Percentiles rank a stretch among this genome's conserved stretches.
Conservation (phyloP, 306 rosid species). For the Cucurbita ficifolia region DNA sequence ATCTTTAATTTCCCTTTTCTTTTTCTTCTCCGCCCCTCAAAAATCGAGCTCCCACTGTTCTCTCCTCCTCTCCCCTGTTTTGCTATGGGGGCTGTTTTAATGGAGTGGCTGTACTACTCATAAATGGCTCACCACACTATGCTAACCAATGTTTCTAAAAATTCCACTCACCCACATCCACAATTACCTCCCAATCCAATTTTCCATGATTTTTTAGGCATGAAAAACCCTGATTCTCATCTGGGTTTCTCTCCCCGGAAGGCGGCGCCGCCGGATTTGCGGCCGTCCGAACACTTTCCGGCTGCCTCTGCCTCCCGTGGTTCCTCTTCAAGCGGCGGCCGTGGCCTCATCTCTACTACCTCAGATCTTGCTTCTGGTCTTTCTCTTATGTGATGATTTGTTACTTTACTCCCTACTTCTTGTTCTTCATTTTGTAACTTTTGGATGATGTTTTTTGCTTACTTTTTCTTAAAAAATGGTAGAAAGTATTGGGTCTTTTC, state of each 20-base stretch:
- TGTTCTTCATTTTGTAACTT: neutral
- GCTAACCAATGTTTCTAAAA: constrained; percentile 18
- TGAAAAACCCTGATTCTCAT: constrained; percentile 32
- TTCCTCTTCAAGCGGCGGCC: constrained; percentile 45
- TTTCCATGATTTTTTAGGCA: constrained; percentile 80
- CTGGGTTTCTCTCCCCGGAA: constrained; percentile 21
- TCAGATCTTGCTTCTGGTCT: constrained; percentile 79
- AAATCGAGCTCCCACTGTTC: constrained; percentile 27
- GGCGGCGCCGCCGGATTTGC: constrained; percentile 30
- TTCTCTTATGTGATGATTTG: neutral
- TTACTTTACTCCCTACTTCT: neutral
- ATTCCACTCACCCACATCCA: constrained; percentile 8
- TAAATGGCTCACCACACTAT: constrained; percentile 46
- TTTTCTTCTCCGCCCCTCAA: constrained; percentile 6
- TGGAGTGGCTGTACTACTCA: constrained; percentile 31
- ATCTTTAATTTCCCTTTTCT: constrained; percentile 7
- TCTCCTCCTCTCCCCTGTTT: neutral
- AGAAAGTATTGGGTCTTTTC: neutral
- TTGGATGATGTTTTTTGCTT: neutral
- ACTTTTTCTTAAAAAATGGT: neutral
- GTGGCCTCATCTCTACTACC: constrained; percentile 59
- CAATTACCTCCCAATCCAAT: constrained; percentile 28
- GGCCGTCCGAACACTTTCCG: constrained; percentile 34
- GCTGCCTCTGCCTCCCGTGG: constrained; percentile 37
- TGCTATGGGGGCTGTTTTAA: constrained; percentile 15